Conservation (phyloP, 1,284 basidiomycete genomes). For the Sporisorium exsertum region DNA sequence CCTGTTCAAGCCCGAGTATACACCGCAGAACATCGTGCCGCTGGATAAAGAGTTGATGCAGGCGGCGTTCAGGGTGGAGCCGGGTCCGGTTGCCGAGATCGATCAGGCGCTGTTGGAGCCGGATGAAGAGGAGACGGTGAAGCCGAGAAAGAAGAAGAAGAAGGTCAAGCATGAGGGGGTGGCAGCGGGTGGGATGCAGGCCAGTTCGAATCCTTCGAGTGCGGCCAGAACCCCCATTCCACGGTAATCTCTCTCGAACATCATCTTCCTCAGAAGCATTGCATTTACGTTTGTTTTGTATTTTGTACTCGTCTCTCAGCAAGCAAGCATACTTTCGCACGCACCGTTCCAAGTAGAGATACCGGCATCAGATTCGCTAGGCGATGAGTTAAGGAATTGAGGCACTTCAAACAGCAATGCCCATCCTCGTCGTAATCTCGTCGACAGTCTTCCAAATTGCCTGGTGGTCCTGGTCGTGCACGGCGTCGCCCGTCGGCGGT, state of each 20-base stretch:
- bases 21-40: conserved; percentile 46
- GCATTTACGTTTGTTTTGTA: conserved; percentile 6
- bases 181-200: not conserved
- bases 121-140: conserved; percentile 43
- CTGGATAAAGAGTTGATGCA: conserved; percentile 47
- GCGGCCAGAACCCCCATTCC: conserved; percentile 26
- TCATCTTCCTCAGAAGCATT: no score
- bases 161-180: conserved; percentile 18
- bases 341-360: not conserved
- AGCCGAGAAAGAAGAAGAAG: conserved; percentile 47
- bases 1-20: conserved; percentile 53
- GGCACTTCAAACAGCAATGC: conserved; percentile 26
- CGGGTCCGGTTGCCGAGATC: conserved; percentile 44
- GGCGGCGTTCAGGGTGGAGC: conserved; percentile 42
- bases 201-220: conserved; percentile 14
- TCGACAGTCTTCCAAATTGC: conserved; percentile 51
- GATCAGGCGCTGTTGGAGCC: conserved; percentile 48
- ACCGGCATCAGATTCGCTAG: not conserved
- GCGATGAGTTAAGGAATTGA: not conserved
- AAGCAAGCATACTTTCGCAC: not conserved
- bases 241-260: conserved; percentile 17
- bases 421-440: conserved; percentile 44
- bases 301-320: conserved; percentile 1
- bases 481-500: conserved; percentile 18
- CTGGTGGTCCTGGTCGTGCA: conserved; percentile 22